Evolutionary conservation across 352 stramenopile species (phyloP), one percentile per base, ranked within the genome.

Genomic region (Globisporangium perplexum): DNA sequence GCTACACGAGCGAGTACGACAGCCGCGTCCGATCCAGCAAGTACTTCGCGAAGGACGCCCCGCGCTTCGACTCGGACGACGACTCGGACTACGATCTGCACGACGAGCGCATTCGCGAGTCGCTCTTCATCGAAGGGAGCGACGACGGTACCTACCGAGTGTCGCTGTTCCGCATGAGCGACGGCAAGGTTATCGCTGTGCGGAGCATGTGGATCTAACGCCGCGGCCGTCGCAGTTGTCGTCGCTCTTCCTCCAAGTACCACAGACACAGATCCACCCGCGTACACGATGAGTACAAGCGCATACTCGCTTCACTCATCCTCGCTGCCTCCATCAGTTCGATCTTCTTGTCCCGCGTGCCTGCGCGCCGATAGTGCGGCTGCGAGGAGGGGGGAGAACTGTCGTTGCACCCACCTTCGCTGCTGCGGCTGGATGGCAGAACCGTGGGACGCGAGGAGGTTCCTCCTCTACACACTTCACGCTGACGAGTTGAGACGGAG

Each of bases 161-260:
- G 36, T 42, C 36, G 10, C 20, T 6, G 36, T 42, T 42, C 36
- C 12, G 8, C 14, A 17, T 7, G 4, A n/a, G 35, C 23, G 8
- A 51, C 43, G 52, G 52, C 11, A 31, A 58, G 42, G 4, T 18
- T 4, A n/a, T 51, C 17, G 8, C 8, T 8, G 33, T 52, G 4
- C 28, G 18, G 14, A 46, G 28, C 43, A 22, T 51, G 42, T 58
- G 52, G 52, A 28, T 58, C 33, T 58, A 11, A 33, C 41, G 20
- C 7, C 22, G 31, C 28, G 39, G 6, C 17, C 42, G 7, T 15
- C 30, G 8, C 7, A 1, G 5, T 33, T 7, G 30, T 33, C 26
- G 26, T 30, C 26, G 5, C 26, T 30, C 3, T 6, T 30, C 26
- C 26, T 30, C 26, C 26, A 30, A 5, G 5, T 5, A 30, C 2